A percentile compares a stretch with the other conserved stretches of the same genome.
Conservation (phyloP, 2,329 filamentous ascomycete species). For the Pseudofabraea citricarpa region DNA sequence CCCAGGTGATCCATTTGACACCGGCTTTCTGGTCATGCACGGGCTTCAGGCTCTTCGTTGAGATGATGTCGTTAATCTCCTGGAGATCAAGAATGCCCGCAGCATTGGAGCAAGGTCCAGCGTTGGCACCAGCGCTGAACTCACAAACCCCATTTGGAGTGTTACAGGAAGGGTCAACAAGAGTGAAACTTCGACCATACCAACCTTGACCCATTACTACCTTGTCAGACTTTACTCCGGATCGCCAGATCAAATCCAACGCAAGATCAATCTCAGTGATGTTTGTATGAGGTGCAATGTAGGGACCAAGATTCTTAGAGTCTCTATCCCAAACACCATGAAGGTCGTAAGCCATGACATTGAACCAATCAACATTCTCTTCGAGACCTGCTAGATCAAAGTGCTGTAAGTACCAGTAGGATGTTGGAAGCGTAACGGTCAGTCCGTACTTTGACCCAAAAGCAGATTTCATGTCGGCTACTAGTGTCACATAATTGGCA, state of each 20-base stretch:
- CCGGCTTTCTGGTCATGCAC: slow-evolving; percentile 18
- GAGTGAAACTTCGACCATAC: slow-evolving; percentile 39
- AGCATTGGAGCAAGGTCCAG: slow-evolving; percentile 22
- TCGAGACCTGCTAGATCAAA: slow-evolving; percentile 21
- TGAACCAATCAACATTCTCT: slow-evolving; percentile 20
- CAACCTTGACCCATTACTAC: slow-evolving; percentile 38
- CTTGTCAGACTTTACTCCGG: slow-evolving; percentile 30
- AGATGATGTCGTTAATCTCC: slow-evolving; percentile 31
- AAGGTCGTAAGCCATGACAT: slow-evolving; percentile 24
- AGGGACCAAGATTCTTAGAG: slow-evolving; percentile 16
- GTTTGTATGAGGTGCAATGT: slow-evolving; percentile 34
- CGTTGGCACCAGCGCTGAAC: slow-evolving; percentile 15
- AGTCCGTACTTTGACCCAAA: slow-evolving; percentile 32
- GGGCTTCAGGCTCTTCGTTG: slow-evolving; percentile 13
- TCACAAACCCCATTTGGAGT: slow-evolving; percentile 20
- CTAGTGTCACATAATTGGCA: slow-evolving; percentile 25
- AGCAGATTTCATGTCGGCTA: slow-evolving; percentile 13
- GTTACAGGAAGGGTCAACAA: slow-evolving; percentile 12
- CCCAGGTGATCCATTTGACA: slow-evolving; percentile 17
- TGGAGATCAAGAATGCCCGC: slow-evolving; percentile 27
- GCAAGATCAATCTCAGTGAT: slow-evolving; percentile 33
- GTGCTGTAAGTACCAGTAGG: slow-evolving; percentile 26
- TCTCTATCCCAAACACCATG: slow-evolving; percentile 33
- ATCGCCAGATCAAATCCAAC: slow-evolving; percentile 32
- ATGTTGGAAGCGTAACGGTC: slow-evolving; percentile 27